These are phyloP conservation scores for Colletotrichum karsti DNA, from an alignment of 2,329 filamentous ascomycete genomes.

Conservation along the genomic window DNA sequence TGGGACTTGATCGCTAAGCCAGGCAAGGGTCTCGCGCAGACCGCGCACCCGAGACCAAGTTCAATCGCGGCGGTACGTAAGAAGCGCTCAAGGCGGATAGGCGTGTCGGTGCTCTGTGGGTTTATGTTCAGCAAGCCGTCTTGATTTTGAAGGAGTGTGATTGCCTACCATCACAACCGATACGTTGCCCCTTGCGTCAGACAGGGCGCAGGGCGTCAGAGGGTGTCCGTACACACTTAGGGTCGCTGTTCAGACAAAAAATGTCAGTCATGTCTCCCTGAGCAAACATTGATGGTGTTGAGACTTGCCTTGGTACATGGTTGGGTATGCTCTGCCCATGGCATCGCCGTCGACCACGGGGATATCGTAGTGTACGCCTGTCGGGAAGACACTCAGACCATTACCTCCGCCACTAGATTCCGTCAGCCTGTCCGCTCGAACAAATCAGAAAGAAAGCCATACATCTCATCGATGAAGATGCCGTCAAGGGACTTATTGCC, in stretches of 20 bases:
- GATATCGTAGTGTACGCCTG: constrained; percentile 43
- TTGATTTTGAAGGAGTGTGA: neutral
- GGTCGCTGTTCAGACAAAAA: constrained; percentile 34
- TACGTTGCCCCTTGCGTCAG: constrained; percentile 34
- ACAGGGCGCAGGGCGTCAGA: constrained; percentile 44
- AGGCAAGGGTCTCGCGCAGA: constrained; percentile 42
- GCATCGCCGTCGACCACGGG: constrained; percentile 46
- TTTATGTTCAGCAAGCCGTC: neutral
- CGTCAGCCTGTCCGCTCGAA: constrained; percentile 5
- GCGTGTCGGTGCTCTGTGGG: constrained; percentile 43
- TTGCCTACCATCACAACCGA: constrained; percentile 35
- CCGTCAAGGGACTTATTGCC: constrained; percentile 42
- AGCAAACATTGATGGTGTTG: constrained; percentile 32
- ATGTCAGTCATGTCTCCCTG: constrained; percentile 38
- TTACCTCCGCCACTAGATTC: constrained; percentile 51
- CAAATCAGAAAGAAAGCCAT: constrained; percentile 14
- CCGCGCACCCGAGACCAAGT: constrained; percentile 46
- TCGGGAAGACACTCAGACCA: constrained; percentile 44
- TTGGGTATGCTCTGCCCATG: constrained; percentile 49
- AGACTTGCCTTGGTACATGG: constrained; percentile 36
- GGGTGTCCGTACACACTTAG: constrained; percentile 48
- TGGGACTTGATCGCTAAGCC: constrained; percentile 43
- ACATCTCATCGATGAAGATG: constrained; percentile 48
- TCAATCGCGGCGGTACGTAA: constrained; percentile 46
- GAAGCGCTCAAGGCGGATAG: constrained; percentile 43